A percentile compares a stretch with the other conserved stretches of the same genome.
These are phyloP conservation scores for Metschnikowia reukaufii DNA, from an alignment of 805 yeast species.

Conservation along the genomic window DNA sequence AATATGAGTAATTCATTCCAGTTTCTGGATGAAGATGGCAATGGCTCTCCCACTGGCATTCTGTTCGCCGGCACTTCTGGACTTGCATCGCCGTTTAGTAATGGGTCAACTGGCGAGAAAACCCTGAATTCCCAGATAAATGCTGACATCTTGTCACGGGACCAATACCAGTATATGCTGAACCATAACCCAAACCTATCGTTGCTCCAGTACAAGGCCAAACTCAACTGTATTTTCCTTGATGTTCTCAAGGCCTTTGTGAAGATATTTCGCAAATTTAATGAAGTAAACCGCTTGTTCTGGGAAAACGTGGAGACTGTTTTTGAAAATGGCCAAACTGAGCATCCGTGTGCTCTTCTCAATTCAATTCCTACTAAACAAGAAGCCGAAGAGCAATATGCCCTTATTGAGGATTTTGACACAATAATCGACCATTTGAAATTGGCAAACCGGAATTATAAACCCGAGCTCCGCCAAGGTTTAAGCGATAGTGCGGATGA, in stretches of 20 bases:
- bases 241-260: conserved; percentile 36
- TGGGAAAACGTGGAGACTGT: conserved; percentile 31
- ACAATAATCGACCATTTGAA: conserved; percentile 23
- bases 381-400: conserved; percentile 33
- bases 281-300: conserved; percentile 25
- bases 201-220: conserved; percentile 30
- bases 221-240: conserved; percentile 36
- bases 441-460: conserved; percentile 13
- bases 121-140: not conserved
- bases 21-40: conserved; percentile 3
- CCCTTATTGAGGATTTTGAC: conserved; percentile 35
- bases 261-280: conserved; percentile 31
- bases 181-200: conserved; percentile 29
- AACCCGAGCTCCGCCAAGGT: conserved; percentile 8
- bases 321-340: conserved; percentile 22
- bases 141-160: not conserved
- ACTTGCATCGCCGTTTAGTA: conserved; percentile 5
- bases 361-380: conserved; percentile 27
- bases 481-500: conserved; percentile 9
- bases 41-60: not conserved
- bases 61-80: not conserved
- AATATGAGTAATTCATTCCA: not conserved
- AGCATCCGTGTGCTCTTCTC: conserved; percentile 18
- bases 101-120: not conserved
- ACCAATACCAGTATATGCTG: conserved; percentile 22